A percentile compares a stretch with the other conserved stretches of the same genome.
These are phyloP conservation scores for Parmelia sp. DNA, from an alignment of 495 filamentous ascomycete species.

Conservation along the genomic window DNA sequence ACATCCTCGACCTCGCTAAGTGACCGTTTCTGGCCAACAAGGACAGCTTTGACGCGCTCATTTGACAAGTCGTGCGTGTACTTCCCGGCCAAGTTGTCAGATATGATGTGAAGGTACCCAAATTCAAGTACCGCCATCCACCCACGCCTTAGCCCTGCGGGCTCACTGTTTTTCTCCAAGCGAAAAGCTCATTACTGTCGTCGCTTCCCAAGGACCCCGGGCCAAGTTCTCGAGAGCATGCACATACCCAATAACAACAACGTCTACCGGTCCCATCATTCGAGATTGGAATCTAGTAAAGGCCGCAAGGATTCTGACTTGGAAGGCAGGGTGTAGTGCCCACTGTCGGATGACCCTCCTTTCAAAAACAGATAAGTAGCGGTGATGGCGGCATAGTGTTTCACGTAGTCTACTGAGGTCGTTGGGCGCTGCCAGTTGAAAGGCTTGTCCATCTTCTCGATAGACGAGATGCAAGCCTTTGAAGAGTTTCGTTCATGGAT, in stretches of 20 bases:
- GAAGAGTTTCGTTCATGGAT: slow-evolving; percentile 13
- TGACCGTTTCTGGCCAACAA: neutral
- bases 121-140: slow-evolving; percentile 12
- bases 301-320: slow-evolving; percentile 13
- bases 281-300: slow-evolving; percentile 16
- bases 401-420: slow-evolving; percentile 18
- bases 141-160: slow-evolving; percentile 16
- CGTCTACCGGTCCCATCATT: slow-evolving; percentile 1
- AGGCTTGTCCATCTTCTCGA: slow-evolving; percentile 25
- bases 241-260: slow-evolving; percentile 13
- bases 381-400: slow-evolving; percentile 25
- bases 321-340: slow-evolving; percentile 13
- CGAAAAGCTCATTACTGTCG: slow-evolving; percentile 15
- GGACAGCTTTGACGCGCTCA: slow-evolving; percentile 11
- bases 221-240: slow-evolving; percentile 9
- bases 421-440: slow-evolving; percentile 29
- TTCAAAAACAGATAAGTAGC: slow-evolving; percentile 22
- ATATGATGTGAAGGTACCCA: slow-evolving; percentile 22
- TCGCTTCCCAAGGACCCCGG: slow-evolving; percentile 14
- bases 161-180: slow-evolving; percentile 10
- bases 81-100: slow-evolving; percentile 21
- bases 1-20: slow-evolving; percentile 5
- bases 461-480: slow-evolving; percentile 8
- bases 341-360: neutral
- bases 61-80: slow-evolving; percentile 20